These are phyloP conservation scores for Maudiozyma pseudohumilis DNA, from an alignment of 805 yeast genomes.

Conservation along the genomic window DNA sequence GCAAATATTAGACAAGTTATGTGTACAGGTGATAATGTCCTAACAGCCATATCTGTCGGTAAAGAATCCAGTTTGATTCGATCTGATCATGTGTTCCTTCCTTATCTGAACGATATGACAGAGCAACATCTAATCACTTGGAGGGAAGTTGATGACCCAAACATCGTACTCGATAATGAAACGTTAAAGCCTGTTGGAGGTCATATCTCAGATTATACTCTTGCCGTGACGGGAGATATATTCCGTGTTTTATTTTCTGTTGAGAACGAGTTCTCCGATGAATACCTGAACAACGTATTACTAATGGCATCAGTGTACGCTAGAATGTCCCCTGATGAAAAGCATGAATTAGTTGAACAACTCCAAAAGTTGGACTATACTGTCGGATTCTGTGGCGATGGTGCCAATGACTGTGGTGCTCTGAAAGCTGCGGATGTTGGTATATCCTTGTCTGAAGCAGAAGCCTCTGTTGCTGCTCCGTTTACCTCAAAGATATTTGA, in stretches of 20 bases:
- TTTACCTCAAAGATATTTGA: conserved; percentile 87
- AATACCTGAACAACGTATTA: conserved; percentile 47
- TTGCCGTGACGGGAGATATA: conserved; percentile 90
- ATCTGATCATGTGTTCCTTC: conserved; percentile 47
- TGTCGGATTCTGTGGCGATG: conserved; percentile 97
- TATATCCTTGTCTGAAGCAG: conserved; percentile 90
- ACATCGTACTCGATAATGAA: conserved; percentile 46
- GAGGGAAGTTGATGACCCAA: conserved; percentile 59
- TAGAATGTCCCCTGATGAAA: conserved; percentile 98
- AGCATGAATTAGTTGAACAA: conserved; percentile 87
- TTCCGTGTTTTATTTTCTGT: conserved; percentile 62
- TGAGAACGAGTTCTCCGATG: conserved; percentile 25
- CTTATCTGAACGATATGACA: conserved; percentile 38
- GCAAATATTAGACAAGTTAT: conserved; percentile 78
- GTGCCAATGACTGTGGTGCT: conserved; percentile 99
- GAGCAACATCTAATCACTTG: conserved; percentile 35
- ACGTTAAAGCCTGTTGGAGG: conserved; percentile 44
- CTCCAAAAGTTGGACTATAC: conserved; percentile 79
- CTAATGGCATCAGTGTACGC: conserved; percentile 76
- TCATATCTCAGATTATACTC: conserved; percentile 37
- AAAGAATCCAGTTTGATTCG: conserved; percentile 65
- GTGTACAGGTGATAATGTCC: conserved; percentile 96
- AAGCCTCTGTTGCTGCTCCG: conserved; percentile 98
- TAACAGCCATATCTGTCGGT: conserved; percentile 92
- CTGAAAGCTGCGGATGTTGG: conserved; percentile 97